These are phyloP conservation scores for Leptodontidium sp. DNA, from an alignment of 2,329 filamentous ascomycete species.

Conservation along the genomic window DNA sequence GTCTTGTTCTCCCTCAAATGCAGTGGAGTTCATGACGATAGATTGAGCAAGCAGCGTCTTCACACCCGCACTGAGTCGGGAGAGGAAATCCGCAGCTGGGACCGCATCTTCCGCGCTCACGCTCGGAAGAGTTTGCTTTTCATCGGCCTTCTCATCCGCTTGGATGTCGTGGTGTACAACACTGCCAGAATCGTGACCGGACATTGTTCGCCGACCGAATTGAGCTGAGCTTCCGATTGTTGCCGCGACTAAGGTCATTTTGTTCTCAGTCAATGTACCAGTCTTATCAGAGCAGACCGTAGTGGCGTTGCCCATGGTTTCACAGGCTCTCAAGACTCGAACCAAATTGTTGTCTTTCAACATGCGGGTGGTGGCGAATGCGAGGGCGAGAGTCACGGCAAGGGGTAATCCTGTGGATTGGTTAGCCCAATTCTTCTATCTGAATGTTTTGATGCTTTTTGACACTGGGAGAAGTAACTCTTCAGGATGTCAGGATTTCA, in stretches of 20 bases:
- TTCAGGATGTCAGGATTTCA: neutral
- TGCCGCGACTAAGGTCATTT: slow-evolving; percentile 79
- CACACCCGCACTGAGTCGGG: slow-evolving; percentile 35
- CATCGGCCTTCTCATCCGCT: slow-evolving; percentile 37
- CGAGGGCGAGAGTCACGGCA: slow-evolving; percentile 71
- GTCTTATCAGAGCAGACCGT: slow-evolving; percentile 85
- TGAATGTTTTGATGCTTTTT: neutral
- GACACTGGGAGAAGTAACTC: neutral
- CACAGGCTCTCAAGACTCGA: slow-evolving; percentile 69
- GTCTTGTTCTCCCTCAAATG: slow-evolving; percentile 71
- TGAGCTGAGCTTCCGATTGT: slow-evolving; percentile 66
- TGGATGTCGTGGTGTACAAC: neutral
- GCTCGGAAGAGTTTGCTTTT: neutral
- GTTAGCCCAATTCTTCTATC: neutral
- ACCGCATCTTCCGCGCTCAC: neutral
- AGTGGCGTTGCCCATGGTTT: slow-evolving; percentile 75
- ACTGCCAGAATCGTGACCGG: neutral
- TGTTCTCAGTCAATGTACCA: slow-evolving; percentile 76
- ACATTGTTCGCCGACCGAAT: slow-evolving; percentile 53
- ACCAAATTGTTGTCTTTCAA: slow-evolving; percentile 75
- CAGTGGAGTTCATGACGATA: slow-evolving; percentile 73
- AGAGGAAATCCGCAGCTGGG: slow-evolving; percentile 33
- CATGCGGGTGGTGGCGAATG: slow-evolving; percentile 72
- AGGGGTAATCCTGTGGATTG: slow-evolving; percentile 55
- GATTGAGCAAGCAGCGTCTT: slow-evolving; percentile 64